Evolutionary conservation across 2,329 filamentous ascomycete species (phyloP).

Genomic region (Moelleriella libera): DNA sequence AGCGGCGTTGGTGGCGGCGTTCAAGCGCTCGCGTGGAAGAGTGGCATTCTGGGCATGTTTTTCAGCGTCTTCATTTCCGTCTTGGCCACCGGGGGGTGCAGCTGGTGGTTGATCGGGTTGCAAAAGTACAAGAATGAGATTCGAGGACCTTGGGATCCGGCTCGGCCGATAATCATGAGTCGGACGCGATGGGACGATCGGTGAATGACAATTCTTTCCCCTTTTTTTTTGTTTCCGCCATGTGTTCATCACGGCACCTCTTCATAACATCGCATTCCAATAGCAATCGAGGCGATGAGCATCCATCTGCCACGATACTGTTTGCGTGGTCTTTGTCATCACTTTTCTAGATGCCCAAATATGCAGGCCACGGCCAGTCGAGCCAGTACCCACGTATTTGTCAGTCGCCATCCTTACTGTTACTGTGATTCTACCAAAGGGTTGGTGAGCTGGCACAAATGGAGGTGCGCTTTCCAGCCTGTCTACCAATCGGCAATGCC

Average conservation of each 20-base stretch:
- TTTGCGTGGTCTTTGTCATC: not conserved
- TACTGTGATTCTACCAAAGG: no score
- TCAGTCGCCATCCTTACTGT: no score
- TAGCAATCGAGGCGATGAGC: not conserved
- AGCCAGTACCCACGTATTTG: no score
- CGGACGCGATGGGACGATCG: constrained; percentile 36
- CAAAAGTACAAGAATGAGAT: constrained; percentile 99
- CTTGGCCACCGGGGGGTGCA: constrained; percentile 80
- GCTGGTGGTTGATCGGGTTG: constrained; percentile 93
- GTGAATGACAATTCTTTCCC: constrained; percentile 3
- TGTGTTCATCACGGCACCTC: not conserved
- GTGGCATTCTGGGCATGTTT: constrained; percentile 55
- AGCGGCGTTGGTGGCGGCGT: constrained; percentile 8
- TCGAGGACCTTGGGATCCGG: constrained; percentile 93
- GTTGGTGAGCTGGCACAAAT: no score
- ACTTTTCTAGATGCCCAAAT: no score
- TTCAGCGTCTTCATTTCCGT: constrained; percentile 62
- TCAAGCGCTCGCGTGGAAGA: constrained; percentile 32
- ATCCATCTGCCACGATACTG: not conserved
- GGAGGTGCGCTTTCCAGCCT: no score
- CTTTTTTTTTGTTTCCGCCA: not conserved
- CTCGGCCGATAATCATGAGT: constrained; percentile 71
- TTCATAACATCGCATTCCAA: no score
- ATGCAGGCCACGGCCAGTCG: no score
- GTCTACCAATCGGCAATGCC: no score